These are phyloP conservation scores for Emericellopsis terricola DNA, from an alignment of 495 filamentous ascomycete genomes.

Conservation along the genomic window DNA sequence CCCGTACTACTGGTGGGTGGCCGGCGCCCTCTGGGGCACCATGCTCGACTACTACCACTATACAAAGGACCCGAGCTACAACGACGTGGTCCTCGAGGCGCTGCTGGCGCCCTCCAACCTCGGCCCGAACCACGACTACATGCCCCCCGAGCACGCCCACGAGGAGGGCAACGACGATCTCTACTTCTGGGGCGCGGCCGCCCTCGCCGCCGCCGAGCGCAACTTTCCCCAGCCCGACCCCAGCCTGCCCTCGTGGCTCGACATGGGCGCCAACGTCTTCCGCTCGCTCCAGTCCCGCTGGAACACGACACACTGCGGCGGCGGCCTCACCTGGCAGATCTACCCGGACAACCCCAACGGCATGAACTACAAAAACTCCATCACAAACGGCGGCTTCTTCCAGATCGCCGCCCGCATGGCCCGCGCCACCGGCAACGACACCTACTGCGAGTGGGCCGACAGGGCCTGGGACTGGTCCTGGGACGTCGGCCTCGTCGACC, in stretches of 20 bases:
- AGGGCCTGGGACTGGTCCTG: conserved; percentile 53
- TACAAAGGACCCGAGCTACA: conserved; percentile 59
- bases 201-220: conserved; percentile 56
- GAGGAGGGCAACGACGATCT: conserved; percentile 56
- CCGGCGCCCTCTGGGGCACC: conserved; percentile 50
- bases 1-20: conserved; percentile 75
- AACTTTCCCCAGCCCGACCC: conserved; percentile 46
- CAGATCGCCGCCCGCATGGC: conserved; percentile 50
- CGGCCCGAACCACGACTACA: conserved; percentile 43
- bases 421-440: conserved; percentile 43
- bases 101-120: conserved; percentile 44
- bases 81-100: conserved; percentile 45
- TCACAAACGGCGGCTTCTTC: conserved; percentile 53
- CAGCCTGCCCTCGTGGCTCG: conserved; percentile 39
- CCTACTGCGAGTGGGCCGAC: conserved; percentile 48
- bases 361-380: conserved; percentile 51
- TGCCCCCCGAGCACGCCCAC: conserved; percentile 24
- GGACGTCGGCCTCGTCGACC: conserved; percentile 29
- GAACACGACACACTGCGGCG: conserved; percentile 47
- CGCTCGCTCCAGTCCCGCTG: conserved; percentile 37
- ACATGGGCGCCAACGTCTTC: conserved; percentile 30
- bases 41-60: conserved; percentile 76
- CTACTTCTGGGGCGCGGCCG: conserved; percentile 63
- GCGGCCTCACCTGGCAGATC: conserved; percentile 75
- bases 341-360: conserved; percentile 56